These are phyloP conservation scores for Akebia trifoliata DNA, from an alignment of 164 flowering plant genomes.

Conservation along the genomic window DNA sequence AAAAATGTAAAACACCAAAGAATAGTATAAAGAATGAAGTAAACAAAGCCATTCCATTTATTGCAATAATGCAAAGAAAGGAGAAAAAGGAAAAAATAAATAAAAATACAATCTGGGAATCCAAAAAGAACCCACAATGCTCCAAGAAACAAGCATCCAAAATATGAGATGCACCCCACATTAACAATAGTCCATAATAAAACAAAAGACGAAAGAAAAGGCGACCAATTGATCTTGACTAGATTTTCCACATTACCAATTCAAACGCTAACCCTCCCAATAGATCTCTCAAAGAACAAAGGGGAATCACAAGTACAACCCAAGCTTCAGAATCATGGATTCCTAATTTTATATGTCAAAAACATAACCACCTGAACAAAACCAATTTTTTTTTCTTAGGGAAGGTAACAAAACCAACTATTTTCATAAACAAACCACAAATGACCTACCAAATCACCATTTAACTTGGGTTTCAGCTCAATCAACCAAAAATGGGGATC, in stretches of 20 bases:
- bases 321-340: slow-evolving; percentile 8
- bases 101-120: slow-evolving; percentile 17
- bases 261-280: slow-evolving; percentile 5
- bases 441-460: no score
- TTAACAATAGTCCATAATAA: slow-evolving; percentile 14
- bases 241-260: slow-evolving; percentile 19
- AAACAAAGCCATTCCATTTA: slow-evolving; percentile 4
- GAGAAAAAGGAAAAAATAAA: slow-evolving; percentile 5
- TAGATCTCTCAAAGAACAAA: slow-evolving; percentile 15
- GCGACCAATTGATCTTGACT: slow-evolving; percentile 18
- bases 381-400: no score
- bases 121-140: slow-evolving; percentile 21
- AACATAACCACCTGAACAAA: no score
- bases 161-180: slow-evolving; percentile 20
- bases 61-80: neutral
- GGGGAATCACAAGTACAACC: slow-evolving; percentile 1
- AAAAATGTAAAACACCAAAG: slow-evolving; percentile 6
- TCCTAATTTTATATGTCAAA: neutral
- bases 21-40: slow-evolving; percentile 3
- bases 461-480: neutral
- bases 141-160: slow-evolving; percentile 28
- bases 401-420: no score
- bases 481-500: no score
- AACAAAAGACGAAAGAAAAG: slow-evolving; percentile 18
- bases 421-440: no score